phyloP scores from a whole-genome alignment of 495 filamentous ascomycete genomes.

The Endocarpon pusillum region DNA sequence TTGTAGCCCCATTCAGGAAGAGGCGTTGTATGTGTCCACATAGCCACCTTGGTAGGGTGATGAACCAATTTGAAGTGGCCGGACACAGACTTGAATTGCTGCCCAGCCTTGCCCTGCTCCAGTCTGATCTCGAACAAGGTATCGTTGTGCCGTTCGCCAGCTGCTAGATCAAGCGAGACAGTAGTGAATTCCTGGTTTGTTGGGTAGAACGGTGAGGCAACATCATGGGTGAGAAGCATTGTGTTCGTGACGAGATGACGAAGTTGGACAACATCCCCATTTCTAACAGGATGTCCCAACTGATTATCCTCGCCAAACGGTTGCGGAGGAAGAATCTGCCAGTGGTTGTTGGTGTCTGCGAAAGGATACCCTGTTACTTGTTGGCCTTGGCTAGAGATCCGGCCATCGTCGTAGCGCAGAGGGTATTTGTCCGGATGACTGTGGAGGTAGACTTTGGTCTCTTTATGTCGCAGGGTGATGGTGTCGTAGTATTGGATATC shows the following conservation, averaged over 20 bases:
- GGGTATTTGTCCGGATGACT: constrained; percentile 83
- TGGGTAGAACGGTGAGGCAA: constrained; percentile 91
- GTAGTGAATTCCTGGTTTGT: constrained; percentile 98
- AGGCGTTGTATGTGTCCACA: constrained; percentile 93
- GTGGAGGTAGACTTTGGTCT: constrained; percentile 90
- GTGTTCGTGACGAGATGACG: constrained; percentile 76
- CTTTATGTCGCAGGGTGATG: constrained; percentile 83
- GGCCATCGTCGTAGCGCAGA: constrained; percentile 88
- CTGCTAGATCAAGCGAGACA: constrained; percentile 50
- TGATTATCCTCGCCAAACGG: constrained; percentile 20
- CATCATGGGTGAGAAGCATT: constrained; percentile 87
- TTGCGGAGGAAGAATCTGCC: constrained; percentile 70
- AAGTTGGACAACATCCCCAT: constrained; percentile 77
- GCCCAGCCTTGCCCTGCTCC: constrained; percentile 64
- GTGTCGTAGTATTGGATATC: constrained; percentile 79
- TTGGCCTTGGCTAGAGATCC: constrained; percentile 92
- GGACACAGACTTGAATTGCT: constrained; percentile 76
- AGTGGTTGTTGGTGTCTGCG: constrained; percentile 98
- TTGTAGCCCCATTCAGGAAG: constrained; percentile 94
- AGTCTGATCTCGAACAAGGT: constrained; percentile 87
- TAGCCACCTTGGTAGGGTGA: constrained; percentile 81
- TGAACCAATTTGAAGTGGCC: constrained; percentile 92
- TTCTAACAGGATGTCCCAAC: constrained; percentile 48
- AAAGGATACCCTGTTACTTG: constrained; percentile 96
- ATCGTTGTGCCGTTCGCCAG: constrained; percentile 68